Percentiles rank a stretch among this genome's conserved stretches.
phyloP scores from a whole-genome alignment of 1,284 basidiomycete species.

The Ustilago hordei region DNA sequence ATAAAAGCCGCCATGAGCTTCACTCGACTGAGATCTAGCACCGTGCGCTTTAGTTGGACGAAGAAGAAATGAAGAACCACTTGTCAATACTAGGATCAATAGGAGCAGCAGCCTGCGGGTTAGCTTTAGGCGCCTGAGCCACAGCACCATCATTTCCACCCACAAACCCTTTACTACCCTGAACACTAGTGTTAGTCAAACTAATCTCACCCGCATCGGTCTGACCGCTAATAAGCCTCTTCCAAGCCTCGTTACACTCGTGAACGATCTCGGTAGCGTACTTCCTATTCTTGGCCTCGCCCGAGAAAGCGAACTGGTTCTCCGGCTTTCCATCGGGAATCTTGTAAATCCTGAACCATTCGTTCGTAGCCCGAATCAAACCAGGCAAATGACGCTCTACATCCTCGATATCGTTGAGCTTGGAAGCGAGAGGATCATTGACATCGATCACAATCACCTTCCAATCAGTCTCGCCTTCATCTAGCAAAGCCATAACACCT shows the following conservation, averaged over 20 bases:
- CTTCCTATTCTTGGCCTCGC: conserved; percentile 97
- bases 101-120: conserved; percentile 70
- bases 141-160: conserved; percentile 76
- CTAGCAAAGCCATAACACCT: conserved; percentile 93
- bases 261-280: conserved; percentile 99
- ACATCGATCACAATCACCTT: conserved; percentile 84
- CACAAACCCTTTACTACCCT: conserved; percentile 80
- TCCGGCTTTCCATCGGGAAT: conserved; percentile 97
- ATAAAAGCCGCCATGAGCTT: no score
- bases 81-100: conserved; percentile 70
- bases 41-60: conserved; percentile 33
- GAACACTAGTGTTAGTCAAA: conserved; percentile 75
- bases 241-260: conserved; percentile 99
- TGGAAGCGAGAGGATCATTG: conserved; percentile 92
- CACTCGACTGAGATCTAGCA: background rate
- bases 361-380: conserved; percentile 84
- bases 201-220: conserved; percentile 61
- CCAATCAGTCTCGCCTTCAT: conserved; percentile 69
- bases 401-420: conserved; percentile 99
- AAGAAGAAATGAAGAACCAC: conserved; percentile 68
- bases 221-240: conserved; percentile 88
- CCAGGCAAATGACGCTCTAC: conserved; percentile 98
- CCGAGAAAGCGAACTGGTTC: conserved; percentile 98
- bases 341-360: conserved; percentile 89
- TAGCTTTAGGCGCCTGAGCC: conserved; percentile 80